Evolutionary conservation across 1,139 yeast genomes (phyloP).

Genomic region (Groenewaldozyma sp.): DNA sequence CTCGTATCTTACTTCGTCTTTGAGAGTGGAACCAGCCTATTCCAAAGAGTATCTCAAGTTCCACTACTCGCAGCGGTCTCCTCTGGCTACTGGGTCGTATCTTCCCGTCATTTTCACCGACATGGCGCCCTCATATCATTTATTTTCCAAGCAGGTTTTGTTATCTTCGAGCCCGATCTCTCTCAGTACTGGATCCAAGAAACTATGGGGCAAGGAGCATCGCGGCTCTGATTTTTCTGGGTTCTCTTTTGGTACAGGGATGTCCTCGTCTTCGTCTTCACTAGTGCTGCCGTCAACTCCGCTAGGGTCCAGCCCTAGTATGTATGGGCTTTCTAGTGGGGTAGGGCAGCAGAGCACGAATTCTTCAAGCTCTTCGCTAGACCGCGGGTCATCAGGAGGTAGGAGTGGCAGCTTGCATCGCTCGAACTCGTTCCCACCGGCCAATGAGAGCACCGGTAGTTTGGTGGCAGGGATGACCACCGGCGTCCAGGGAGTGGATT

Average conservation of each 20-base stretch:
- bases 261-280: slow-evolving; percentile 6
- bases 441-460: slow-evolving; percentile 10
- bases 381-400: background rate
- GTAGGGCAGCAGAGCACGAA: slow-evolving; percentile 6
- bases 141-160: slow-evolving; percentile 44
- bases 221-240: slow-evolving; percentile 1
- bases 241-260: slow-evolving; percentile 1
- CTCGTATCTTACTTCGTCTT: slow-evolving; percentile 34
- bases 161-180: slow-evolving; percentile 23
- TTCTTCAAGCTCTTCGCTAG: background rate
- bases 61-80: slow-evolving; percentile 39
- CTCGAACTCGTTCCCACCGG: slow-evolving; percentile 32
- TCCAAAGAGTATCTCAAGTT: slow-evolving; percentile 35
- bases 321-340: background rate
- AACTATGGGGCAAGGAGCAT: background rate
- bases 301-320: slow-evolving; percentile 8
- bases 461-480: slow-evolving; percentile 26
- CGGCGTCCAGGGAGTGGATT: slow-evolving; percentile 31
- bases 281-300: too few species aligned
- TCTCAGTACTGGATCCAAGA: background rate
- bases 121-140: slow-evolving; percentile 41
- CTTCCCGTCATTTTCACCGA: slow-evolving; percentile 55
- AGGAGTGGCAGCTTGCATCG: too few species aligned
- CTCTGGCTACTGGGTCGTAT: slow-evolving; percentile 47
- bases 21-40: slow-evolving; percentile 37